Evolutionary conservation across 2,329 filamentous ascomycete species (phyloP).

Genomic region (Gremmenia infestans): DNA sequence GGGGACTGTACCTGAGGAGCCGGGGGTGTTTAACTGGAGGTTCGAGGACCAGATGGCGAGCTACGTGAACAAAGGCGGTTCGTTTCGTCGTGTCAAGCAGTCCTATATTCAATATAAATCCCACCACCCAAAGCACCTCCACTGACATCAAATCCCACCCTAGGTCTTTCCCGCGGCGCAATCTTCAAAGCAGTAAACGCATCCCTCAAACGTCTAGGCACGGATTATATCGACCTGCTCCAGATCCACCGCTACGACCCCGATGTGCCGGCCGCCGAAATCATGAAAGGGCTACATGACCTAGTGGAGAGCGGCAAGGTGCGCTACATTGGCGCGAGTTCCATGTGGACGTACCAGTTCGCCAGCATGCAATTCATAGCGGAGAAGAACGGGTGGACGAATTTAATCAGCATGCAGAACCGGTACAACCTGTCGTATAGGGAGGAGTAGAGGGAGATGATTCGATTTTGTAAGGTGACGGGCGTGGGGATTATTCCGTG

Average conservation of each 20-base stretch:
- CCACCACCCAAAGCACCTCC: slow-evolving; percentile 2
- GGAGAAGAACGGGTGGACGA: slow-evolving; percentile 47
- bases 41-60: slow-evolving; percentile 37
- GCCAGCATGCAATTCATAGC: slow-evolving; percentile 44
- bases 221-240: slow-evolving; percentile 53
- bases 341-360: slow-evolving; percentile 44
- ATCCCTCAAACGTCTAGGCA: slow-evolving; percentile 49
- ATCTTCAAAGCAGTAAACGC: slow-evolving; percentile 63
- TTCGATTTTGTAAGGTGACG: slow-evolving; percentile 37
- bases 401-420: slow-evolving; percentile 53
- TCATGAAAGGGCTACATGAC: slow-evolving; percentile 55
- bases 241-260: slow-evolving; percentile 55
- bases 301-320: slow-evolving; percentile 52
- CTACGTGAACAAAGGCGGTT: slow-evolving; percentile 38
- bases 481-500: slow-evolving; percentile 36
- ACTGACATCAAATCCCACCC: background rate
- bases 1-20: slow-evolving; percentile 43
- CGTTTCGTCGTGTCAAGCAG: background rate
- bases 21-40: slow-evolving; percentile 15
- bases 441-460: slow-evolving; percentile 48
- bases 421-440: slow-evolving; percentile 48
- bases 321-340: slow-evolving; percentile 45
- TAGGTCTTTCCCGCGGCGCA: slow-evolving; percentile 54
- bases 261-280: slow-evolving; percentile 47
- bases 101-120: slow-evolving; percentile 4